phyloP scores from a whole-genome alignment of 805 yeast genomes.

The Hanseniaspora mollemarum region DNA sequence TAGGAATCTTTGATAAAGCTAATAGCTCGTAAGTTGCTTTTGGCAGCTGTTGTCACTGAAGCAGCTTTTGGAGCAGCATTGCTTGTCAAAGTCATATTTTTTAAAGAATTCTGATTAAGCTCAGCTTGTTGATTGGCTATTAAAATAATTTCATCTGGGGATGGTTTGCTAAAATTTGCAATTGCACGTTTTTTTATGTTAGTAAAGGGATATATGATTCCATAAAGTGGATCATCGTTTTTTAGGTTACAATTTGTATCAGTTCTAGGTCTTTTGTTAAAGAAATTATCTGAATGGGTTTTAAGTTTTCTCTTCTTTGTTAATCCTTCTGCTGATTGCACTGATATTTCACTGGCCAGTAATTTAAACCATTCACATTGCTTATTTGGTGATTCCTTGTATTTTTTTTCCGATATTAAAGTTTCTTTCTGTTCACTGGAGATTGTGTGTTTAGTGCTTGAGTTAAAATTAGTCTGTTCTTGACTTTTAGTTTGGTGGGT shows the following conservation, averaged over 20 bases:
- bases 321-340: neutral
- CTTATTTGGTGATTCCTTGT: no score
- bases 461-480: no score
- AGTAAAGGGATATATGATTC: conserved; percentile 33
- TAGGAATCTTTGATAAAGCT: conserved; percentile 44
- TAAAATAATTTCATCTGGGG: conserved; percentile 70
- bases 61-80: conserved; percentile 10
- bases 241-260: conserved; percentile 17
- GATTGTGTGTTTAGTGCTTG: neutral
- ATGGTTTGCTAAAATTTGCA: conserved; percentile 50
- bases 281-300: neutral
- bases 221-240: conserved; percentile 24
- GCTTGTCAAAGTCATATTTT: conserved; percentile 16
- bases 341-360: neutral
- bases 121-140: conserved; percentile 46
- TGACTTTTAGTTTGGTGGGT: no score
- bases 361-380: neutral
- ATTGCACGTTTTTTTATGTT: conserved; percentile 35
- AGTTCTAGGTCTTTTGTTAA: neutral
- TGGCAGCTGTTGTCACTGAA: conserved; percentile 17
- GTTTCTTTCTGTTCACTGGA: neutral
- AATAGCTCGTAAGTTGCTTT: conserved; percentile 15
- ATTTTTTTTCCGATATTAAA: neutral
- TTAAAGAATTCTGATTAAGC: conserved; percentile 23
- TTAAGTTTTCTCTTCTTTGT: conserved; percentile 1